These are phyloP conservation scores for Mortierella sp. DNA, from an alignment of 371 early-diverging fungal genomes.

Conservation along the genomic window DNA sequence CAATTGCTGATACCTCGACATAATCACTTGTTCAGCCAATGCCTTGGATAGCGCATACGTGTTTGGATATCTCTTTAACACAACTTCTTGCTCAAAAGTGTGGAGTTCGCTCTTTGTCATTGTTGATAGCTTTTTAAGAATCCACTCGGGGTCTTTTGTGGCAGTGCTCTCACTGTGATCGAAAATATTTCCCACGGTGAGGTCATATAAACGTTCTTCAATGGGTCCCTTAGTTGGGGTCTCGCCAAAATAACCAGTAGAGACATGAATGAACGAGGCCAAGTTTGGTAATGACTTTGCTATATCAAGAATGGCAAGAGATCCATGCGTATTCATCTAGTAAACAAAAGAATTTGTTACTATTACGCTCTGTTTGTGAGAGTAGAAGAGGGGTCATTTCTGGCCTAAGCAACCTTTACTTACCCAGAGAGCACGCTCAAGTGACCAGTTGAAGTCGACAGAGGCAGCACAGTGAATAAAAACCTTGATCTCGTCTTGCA, in stretches of 20 bases:
- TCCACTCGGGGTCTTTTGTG: conserved; percentile 40
- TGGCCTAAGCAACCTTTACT: not conserved
- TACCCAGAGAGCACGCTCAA: not conserved
- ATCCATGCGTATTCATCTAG: conserved; percentile 58
- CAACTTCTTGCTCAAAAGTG: not conserved
- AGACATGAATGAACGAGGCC: conserved; percentile 56
- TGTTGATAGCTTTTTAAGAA: conserved; percentile 57
- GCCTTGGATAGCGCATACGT: conserved; percentile 59
- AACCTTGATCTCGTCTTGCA: conserved; percentile 50
- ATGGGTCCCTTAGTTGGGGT: conserved; percentile 55
- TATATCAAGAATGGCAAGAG: conserved; percentile 53
- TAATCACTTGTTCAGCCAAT: conserved; percentile 59
- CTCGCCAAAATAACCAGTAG: conserved; percentile 51
- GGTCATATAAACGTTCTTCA: conserved; percentile 55
- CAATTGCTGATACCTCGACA: conserved; percentile 50
- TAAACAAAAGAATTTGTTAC: not conserved
- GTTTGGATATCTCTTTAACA: conserved; percentile 49
- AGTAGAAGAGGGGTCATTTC: not conserved
- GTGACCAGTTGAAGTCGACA: conserved; percentile 54
- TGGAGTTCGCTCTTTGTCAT: conserved; percentile 25
- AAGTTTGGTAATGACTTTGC: conserved; percentile 56
- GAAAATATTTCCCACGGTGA: conserved; percentile 45
- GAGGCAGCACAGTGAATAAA: conserved; percentile 63
- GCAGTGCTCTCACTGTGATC: too few relatives aligned
- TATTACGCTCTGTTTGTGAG: not conserved